phyloP scores from a whole-genome alignment of 352 stramenopile species.

The Globisporangium polare region DNA sequence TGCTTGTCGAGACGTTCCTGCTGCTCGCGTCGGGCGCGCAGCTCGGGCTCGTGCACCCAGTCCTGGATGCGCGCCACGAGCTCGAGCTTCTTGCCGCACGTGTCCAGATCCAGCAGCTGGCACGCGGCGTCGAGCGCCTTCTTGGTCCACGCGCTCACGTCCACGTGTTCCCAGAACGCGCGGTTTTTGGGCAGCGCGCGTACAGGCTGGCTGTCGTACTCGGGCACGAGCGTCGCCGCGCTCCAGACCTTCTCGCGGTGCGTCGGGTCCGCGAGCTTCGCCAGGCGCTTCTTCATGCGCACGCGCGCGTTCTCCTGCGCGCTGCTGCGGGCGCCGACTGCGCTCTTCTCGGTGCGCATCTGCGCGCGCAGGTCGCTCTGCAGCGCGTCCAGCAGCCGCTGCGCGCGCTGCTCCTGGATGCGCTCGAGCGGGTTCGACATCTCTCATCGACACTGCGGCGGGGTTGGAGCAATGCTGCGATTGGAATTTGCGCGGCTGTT shows the following conservation, averaged over 20 bases:
- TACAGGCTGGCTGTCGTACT: slow-evolving; percentile 42
- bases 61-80: slow-evolving; percentile 65
- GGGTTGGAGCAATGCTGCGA: neutral
- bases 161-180: slow-evolving; percentile 51
- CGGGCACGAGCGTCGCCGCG: slow-evolving; percentile 23
- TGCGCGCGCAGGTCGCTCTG: slow-evolving; percentile 61
- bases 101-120: slow-evolving; percentile 48
- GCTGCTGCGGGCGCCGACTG: slow-evolving; percentile 9
- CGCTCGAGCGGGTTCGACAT: slow-evolving; percentile 55
- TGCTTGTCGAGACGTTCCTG: slow-evolving; percentile 32
- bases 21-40: slow-evolving; percentile 29
- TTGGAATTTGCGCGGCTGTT: neutral
- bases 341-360: slow-evolving; percentile 52
- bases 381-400: slow-evolving; percentile 47
- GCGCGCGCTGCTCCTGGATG: slow-evolving; percentile 53
- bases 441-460: too few species aligned
- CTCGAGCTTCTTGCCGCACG: slow-evolving; percentile 51
- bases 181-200: slow-evolving; percentile 56
- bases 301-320: slow-evolving; percentile 28
- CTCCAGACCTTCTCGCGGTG: slow-evolving; percentile 56
- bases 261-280: slow-evolving; percentile 36
- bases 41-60: slow-evolving; percentile 61
- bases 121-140: slow-evolving; percentile 51
- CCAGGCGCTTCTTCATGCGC: slow-evolving; percentile 40
- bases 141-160: slow-evolving; percentile 51